Percentiles rank a stretch among this genome's conserved stretches.
Evolutionary conservation across 495 filamentous ascomycete genomes (phyloP).

Genomic region (Lineolata rhizophorae): DNA sequence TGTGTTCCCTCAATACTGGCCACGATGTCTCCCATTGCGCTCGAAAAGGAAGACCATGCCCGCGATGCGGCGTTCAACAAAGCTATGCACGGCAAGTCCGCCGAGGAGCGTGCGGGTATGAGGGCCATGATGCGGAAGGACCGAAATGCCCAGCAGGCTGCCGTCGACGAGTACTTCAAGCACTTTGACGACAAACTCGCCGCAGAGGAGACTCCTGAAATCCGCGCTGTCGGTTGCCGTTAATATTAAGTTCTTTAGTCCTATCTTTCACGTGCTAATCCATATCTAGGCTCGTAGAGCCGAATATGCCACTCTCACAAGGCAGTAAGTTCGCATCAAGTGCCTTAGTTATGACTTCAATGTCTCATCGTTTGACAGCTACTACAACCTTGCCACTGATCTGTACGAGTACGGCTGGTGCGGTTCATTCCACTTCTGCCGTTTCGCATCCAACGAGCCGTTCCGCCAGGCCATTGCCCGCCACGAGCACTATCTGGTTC

Average conservation of each 20-base stretch:
- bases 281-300: slow-evolving; percentile 53
- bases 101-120: slow-evolving; percentile 48
- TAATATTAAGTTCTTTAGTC: not conserved
- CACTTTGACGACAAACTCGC: slow-evolving; percentile 94
- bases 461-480: slow-evolving; percentile 90
- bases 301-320: slow-evolving; percentile 88
- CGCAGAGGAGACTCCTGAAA: slow-evolving; percentile 57
- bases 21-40: slow-evolving; percentile 46
- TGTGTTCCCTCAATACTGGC: too few species aligned
- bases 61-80: slow-evolving; percentile 91
- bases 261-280: not conserved
- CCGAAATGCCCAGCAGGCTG: slow-evolving; percentile 58
- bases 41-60: slow-evolving; percentile 67
- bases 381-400: slow-evolving; percentile 97
- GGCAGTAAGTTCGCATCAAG: slow-evolving; percentile 42
- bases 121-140: slow-evolving; percentile 74
- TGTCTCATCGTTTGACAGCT: slow-evolving; percentile 25
- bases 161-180: slow-evolving; percentile 97
- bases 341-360: slow-evolving; percentile 5
- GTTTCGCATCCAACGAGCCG: slow-evolving; percentile 69
- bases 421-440: slow-evolving; percentile 92
- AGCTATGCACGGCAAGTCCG: slow-evolving; percentile 73
- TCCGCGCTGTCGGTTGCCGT: slow-evolving; percentile 38
- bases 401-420: slow-evolving; percentile 97
- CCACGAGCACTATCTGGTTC: slow-evolving; percentile 95